Conservation (phyloP, 495 filamentous ascomycete genomes). For the Astrothelium macrocarpum region DNA sequence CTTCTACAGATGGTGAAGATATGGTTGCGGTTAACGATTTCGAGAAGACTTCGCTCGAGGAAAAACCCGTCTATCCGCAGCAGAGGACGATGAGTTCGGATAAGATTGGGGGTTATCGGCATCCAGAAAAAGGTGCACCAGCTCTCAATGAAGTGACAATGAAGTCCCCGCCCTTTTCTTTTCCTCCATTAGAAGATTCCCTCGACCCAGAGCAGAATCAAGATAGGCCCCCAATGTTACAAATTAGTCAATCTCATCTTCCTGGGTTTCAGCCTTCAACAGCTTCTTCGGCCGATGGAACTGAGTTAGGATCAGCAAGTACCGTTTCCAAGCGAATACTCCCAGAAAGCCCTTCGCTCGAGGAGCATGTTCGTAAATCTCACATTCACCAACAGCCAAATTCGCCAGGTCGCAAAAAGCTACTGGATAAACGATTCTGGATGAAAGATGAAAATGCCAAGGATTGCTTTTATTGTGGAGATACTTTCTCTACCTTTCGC, state of each 20-base stretch:
- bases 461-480: slow-evolving; percentile 88
- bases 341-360: slow-evolving; percentile 12
- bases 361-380: neutral
- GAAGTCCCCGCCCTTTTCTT: neutral
- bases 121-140: neutral
- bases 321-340: slow-evolving; percentile 9
- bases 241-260: slow-evolving; percentile 44
- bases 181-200: neutral
- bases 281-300: slow-evolving; percentile 49
- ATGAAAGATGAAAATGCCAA: slow-evolving; percentile 99
- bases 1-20: neutral
- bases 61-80: neutral
- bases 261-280: slow-evolving; percentile 43
- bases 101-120: neutral
- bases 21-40: neutral
- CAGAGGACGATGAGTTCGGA: neutral
- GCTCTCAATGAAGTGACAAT: neutral
- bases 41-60: neutral
- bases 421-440: slow-evolving; percentile 76
- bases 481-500: slow-evolving; percentile 84
- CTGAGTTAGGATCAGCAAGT: slow-evolving; percentile 24
- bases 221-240: slow-evolving; percentile 23
- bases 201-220: neutral
- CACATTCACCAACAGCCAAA: neutral
- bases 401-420: neutral